Percentiles rank a stretch among this genome's conserved stretches.
phyloP scores from a whole-genome alignment of 1,284 basidiomycete species.

The Coriolopsis trogii region DNA sequence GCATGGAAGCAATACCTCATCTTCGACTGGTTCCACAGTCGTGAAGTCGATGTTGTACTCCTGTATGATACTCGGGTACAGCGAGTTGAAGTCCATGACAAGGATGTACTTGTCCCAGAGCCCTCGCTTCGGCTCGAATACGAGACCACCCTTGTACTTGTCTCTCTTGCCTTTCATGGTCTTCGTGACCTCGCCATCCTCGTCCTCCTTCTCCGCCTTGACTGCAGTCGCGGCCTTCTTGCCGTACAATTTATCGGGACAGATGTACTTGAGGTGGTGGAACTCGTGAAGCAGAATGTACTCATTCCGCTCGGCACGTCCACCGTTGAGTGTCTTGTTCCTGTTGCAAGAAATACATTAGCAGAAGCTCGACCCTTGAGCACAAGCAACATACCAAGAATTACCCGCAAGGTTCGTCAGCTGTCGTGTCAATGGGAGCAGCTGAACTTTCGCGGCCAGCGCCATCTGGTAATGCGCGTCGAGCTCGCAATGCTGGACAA shows the following conservation, averaged over 20 bases:
- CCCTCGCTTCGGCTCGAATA: slow-evolving; percentile 96
- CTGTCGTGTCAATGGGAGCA: slow-evolving; percentile 89
- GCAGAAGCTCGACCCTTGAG: background rate
- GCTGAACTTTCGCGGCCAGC: slow-evolving; percentile 88
- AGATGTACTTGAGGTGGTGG: slow-evolving; percentile 94
- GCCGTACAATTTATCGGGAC: slow-evolving; percentile 91
- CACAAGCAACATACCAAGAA: slow-evolving; percentile 72
- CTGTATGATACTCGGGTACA: slow-evolving; percentile 99
- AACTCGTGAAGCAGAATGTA: slow-evolving; percentile 99
- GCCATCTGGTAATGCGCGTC: slow-evolving; percentile 98
- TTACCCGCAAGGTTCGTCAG: slow-evolving; percentile 98
- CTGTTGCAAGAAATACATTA: slow-evolving; percentile 46
- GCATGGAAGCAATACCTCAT: slow-evolving; percentile 50
- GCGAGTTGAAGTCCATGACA: slow-evolving; percentile 99
- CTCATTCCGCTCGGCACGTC: slow-evolving; percentile 97
- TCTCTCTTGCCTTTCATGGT: slow-evolving; percentile 78
- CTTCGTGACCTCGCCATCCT: slow-evolving; percentile 55
- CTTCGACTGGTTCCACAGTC: slow-evolving; percentile 80
- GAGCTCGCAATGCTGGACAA: slow-evolving; percentile 90
- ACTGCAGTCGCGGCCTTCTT: slow-evolving; percentile 65
- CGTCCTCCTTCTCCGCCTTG: slow-evolving; percentile 64
- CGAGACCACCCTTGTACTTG: slow-evolving; percentile 98
- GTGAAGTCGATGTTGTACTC: slow-evolving; percentile 99
- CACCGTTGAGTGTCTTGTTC: slow-evolving; percentile 95
- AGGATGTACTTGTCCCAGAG: slow-evolving; percentile 97